phyloP scores from a whole-genome alignment of 257 asterid genomes.

The Scutellaria minor region DNA sequence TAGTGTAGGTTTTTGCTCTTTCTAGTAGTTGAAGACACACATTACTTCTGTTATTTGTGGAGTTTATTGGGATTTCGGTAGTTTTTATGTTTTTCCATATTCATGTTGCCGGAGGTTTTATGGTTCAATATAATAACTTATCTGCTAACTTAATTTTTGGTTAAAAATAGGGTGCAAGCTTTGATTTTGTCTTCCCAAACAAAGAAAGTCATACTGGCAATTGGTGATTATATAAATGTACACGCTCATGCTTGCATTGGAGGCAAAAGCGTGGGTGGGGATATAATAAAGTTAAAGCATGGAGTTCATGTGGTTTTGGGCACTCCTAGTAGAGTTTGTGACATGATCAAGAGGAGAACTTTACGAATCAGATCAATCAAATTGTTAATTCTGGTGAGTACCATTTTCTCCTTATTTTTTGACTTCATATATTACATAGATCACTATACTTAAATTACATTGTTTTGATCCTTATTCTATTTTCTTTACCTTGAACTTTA shows the following conservation, averaged over 20 bases:
- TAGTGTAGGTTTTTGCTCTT: not conserved
- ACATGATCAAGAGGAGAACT: conserved; percentile 95
- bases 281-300: conserved; percentile 83
- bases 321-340: conserved; percentile 92
- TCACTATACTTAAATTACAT: not conserved
- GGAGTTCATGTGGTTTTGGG: conserved; percentile 98
- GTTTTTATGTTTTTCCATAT: not conserved
- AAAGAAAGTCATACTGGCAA: conserved; percentile 78
- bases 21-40: not conserved
- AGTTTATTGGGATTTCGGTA: not conserved
- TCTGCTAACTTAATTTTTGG: conserved; percentile 7
- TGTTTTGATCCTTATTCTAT: conserved; percentile 2
- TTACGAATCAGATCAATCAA: conserved; percentile 81
- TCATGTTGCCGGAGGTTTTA: conserved; percentile 3
- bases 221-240: conserved; percentile 76
- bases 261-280: conserved; percentile 93
- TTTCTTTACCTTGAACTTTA: conserved; percentile 24
- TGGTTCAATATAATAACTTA: not conserved
- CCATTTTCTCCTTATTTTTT: not conserved
- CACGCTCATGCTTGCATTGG: conserved; percentile 96
- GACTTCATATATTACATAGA: not conserved
- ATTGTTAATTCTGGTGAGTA: conserved; percentile 70
- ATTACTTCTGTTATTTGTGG: not conserved
- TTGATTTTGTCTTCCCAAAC: conserved; percentile 88
- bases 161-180: conserved; percentile 73